Evolutionary conservation across 2,329 filamentous ascomycete species (phyloP).

Genomic region (Trichocomaceae sp.): DNA sequence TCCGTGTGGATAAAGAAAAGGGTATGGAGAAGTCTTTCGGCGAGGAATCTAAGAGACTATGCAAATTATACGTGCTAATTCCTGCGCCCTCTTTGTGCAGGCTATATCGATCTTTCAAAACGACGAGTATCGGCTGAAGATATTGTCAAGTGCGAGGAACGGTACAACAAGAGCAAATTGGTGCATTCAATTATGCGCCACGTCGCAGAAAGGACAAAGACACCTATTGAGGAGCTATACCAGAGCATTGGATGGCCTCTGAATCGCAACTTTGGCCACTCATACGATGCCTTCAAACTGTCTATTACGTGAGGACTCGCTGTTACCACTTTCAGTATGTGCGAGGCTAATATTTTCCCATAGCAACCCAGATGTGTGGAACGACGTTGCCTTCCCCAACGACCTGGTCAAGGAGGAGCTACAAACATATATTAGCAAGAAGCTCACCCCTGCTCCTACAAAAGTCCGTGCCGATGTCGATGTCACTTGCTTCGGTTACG

Average conservation of each 20-base stretch:
- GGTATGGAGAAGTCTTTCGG: conserved; percentile 43
- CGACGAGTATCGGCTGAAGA: conserved; percentile 96
- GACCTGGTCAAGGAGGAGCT: conserved; percentile 81
- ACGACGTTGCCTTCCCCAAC: conserved; percentile 82
- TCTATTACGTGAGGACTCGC: conserved; percentile 72
- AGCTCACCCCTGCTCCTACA: conserved; percentile 93
- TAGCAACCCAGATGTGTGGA: conserved; percentile 93
- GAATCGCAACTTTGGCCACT: conserved; percentile 95
- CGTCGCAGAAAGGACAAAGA: conserved; percentile 92
- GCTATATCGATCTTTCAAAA: conserved; percentile 98
- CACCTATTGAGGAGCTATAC: conserved; percentile 91
- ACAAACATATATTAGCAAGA: conserved; percentile 92
- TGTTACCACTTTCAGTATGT: neutral
- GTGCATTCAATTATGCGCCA: conserved; percentile 99
- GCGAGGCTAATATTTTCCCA: neutral
- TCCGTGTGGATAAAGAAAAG: conserved; percentile 99
- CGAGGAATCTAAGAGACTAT: neutral
- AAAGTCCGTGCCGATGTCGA: conserved; percentile 98
- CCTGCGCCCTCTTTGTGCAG: conserved; percentile 31
- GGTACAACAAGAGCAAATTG: conserved; percentile 99
- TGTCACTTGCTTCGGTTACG: conserved; percentile 90
- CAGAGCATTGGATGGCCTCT: conserved; percentile 93
- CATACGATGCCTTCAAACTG: conserved; percentile 97
- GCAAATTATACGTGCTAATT: neutral
- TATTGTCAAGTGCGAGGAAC: conserved; percentile 96